Base-by-base conservation (phyloP, 2,329 filamentous ascomycete genomes). In the Alternaria triticina region DNA sequence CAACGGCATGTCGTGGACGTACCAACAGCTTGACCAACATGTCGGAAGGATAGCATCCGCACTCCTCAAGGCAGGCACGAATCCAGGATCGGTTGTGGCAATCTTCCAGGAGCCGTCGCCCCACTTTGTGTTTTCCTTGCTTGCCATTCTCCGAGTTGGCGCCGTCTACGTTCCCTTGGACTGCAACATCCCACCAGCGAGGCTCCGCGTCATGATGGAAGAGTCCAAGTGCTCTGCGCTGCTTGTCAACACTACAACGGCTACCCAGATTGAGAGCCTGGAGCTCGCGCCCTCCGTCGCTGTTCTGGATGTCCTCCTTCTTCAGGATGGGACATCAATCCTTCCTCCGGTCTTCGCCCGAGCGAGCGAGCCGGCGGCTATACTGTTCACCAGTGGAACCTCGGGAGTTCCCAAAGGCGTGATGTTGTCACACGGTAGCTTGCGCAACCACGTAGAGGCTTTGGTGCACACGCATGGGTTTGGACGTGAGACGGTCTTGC, bases 311-410 rank as follows among this genome's bases (percentile, higher is more conserved):
- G 15, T 25, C 23, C 15, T 28, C 22, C 23, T n/a, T 23, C n/a
- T 28, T 17, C n/a, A 28, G 9, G 5, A 36, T 30, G 28, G 23
- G 15, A 12, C 11, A 9, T 28, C 27, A 33, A 52, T 2, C 1
- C 27, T n/a, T 13, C 11, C n/a, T 33, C 27, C 33, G 20, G 36
- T 46, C n/a, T 25, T 22, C 10, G 81, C 83, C 3, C 17, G 20
- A 22, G 17, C 43, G 20, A 22, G 20, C 17, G 17, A 20, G 20
- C 43, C 43, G 20, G 88, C 88, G 0, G 90, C 87, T 68, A 82
- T 89, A 5, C 83, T 91, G 6, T 87, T 89, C 64, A 86, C 84
- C 0, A 85, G 85, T 5, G 85, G 86, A 0, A 86, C 86, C 0
- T 85, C 86, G 1, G 84, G 83, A 49, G 82, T 82, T 46, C 85